Conservation (phyloP, 371 early-diverging fungal genomes). For the Nosema muscidifuracis region DNA sequence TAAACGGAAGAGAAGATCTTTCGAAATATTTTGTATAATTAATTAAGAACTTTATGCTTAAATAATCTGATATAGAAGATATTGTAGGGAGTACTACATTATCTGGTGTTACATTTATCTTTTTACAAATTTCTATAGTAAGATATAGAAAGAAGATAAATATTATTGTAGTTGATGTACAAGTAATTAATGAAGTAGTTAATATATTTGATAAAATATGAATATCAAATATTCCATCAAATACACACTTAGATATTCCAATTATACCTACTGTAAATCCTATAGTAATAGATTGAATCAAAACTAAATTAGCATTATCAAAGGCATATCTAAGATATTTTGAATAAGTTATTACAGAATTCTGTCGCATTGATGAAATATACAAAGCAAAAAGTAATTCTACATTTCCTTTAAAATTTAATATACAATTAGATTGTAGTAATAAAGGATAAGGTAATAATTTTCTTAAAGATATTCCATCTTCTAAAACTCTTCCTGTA, state of each 20-base stretch:
- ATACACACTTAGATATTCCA: conserved; percentile 31
- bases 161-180: conserved; percentile 48
- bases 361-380: conserved; percentile 39
- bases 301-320: conserved; percentile 54
- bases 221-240: conserved; percentile 15
- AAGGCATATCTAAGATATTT: conserved; percentile 53
- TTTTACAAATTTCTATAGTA: conserved; percentile 39
- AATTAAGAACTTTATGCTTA: conserved; percentile 38
- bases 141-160: conserved; percentile 51
- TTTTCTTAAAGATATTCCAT: conserved; percentile 1
- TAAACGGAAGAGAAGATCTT: not conserved
- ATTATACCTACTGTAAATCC: conserved; percentile 56
- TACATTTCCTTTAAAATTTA: conserved; percentile 63
- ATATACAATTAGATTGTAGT: conserved; percentile 60
- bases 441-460: conserved; percentile 52
- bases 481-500: conserved; percentile 45
- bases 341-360: not conserved
- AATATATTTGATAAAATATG: conserved; percentile 18
- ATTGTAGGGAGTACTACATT: conserved; percentile 61
- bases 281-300: conserved; percentile 52
- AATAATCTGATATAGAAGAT: conserved; percentile 54
- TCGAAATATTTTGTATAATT: conserved; percentile 39
- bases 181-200: conserved; percentile 42
- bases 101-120: conserved; percentile 53
- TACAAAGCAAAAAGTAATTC: conserved; percentile 61